Base-by-base conservation (phyloP, 768 basidiomycete genomes). In the Pilatotrama ljubarskyi region DNA sequence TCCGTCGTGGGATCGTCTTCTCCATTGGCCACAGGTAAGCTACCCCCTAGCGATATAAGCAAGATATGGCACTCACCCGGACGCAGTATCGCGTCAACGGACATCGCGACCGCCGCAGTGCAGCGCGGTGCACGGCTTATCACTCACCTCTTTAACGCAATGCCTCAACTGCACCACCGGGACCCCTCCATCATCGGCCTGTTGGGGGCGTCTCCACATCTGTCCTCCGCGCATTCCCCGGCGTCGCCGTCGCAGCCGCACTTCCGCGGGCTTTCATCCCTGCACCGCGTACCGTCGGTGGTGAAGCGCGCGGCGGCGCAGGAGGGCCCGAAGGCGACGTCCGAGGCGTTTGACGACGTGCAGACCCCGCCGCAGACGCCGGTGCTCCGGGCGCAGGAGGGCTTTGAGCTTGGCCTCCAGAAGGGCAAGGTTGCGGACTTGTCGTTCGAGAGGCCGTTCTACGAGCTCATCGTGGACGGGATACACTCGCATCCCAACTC, bases 111-210 rank as follows among this genome's bases (percentile, higher is more conserved):
- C 18, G 73, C 81, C 8, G 91, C 91, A 3, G 80, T 95, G 5
- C 73, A 79, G 17, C 78, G 80, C 57, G 93, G 93, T 18, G 90
- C 92, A 6, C 80, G 85, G n/a, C 83, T 93, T 58, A 91, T 95
- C 64, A 95, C 94, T 0, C 94, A 95, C 73, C 77, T 95, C 24
- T 95, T 93, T 84, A 96, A 96, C 65, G 91, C 93, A 7, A 94
- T 94, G 93, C 90, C 90, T 14, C 90, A 90, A 66, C 73, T 92
- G 38, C 90, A 95, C 70, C 93, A 96, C 70, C 83, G 94, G 35
- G 93, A 95, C 70, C 93, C 94, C 11, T 91, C 91, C 11, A 92
- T 95, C 68, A 93, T 95, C 56, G 94, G 94, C 25, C 80, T 95
- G 8, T 75, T 96, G 52, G 92, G 92, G 25, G 83, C 91, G 40